Base-by-base conservation (phyloP, 768 basidiomycete genomes). In the Peribolospora kevripleyi region DNA sequence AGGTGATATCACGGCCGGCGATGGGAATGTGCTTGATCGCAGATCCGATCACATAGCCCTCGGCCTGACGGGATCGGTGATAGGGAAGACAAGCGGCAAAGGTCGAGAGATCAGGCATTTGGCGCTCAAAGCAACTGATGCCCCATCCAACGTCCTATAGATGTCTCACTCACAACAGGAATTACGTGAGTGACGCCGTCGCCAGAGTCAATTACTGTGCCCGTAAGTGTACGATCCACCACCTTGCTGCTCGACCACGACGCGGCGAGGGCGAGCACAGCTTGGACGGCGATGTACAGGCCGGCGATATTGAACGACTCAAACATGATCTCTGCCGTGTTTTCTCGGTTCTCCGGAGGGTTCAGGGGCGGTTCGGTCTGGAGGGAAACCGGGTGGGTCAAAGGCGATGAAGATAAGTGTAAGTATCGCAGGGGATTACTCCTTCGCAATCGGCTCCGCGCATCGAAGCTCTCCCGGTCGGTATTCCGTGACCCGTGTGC, bases 101-200 rank as follows among this genome's bases (percentile, higher is more conserved):
- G 42, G 45, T n/a, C 42, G 37, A 8, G 48, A 54, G 43, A 1
- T 46, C 3, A 10, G n/a, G 3, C 5, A n/a, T 5, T 25, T 25
- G 36, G 25, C 8, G 49, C 42, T 36, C 8, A 40, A 14, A 54
- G 10, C 46, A 48, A 8, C 36, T 50, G 9, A 50, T 36, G 9
- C 8, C 10, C 9, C 9, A 9, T 8, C 49, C 10, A 9, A 8
- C 49, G 9, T 14, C 8, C 49, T 8, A 8, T 10, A n/a, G 45
- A n/a, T 46, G n/a, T n/a, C 45, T 2, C 41, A 64, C 67, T 25
- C 55, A 68, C 69, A 53, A 72, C 71, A 10, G 71, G 71, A 65
- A 97, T 97, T 57, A 97, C 91, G 70, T 97, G 93, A 4, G 93
- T 97, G 46, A 98, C 93, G 73, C 93, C 93, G 66, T 98, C 93